These are phyloP conservation scores for Ogataea populi-albae DNA, from an alignment of 805 yeast species.

Conservation along the genomic window DNA sequence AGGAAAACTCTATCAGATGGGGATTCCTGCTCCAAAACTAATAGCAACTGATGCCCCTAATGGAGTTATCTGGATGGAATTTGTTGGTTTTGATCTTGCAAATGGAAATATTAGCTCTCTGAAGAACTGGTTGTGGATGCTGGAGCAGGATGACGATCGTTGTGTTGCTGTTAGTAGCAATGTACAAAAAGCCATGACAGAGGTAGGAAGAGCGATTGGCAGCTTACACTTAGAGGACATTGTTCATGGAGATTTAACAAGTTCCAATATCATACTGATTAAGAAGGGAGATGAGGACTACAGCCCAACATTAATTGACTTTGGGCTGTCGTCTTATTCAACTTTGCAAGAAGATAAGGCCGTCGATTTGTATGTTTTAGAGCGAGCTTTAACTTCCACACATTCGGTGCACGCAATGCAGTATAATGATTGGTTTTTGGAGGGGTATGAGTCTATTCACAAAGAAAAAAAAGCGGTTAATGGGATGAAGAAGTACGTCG, in stretches of 20 bases:
- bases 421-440: constrained; percentile 68
- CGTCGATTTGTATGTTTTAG: constrained; percentile 93
- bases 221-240: constrained; percentile 70
- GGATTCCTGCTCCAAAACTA: constrained; percentile 67
- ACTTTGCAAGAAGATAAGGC: constrained; percentile 87
- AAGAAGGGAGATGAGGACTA: constrained; percentile 18
- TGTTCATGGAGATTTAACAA: constrained; percentile 92
- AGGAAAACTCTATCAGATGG: constrained; percentile 50
- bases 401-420: constrained; percentile 70
- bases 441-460: constrained; percentile 57
- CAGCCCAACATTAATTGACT: constrained; percentile 73
- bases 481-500: constrained; percentile 44
- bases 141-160: constrained; percentile 36
- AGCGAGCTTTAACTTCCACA: constrained; percentile 86
- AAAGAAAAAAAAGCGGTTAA: constrained; percentile 29
- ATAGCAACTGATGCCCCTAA: constrained; percentile 71
- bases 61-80: constrained; percentile 90
- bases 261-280: constrained; percentile 72
- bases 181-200: constrained; percentile 43
- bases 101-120: constrained; percentile 57
- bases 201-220: constrained; percentile 69
- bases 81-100: constrained; percentile 54
- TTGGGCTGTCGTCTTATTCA: constrained; percentile 82
- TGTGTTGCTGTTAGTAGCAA: constrained; percentile 25
- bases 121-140: constrained; percentile 71